phyloP scores from a whole-genome alignment of 2,329 filamentous ascomycete genomes.

The Emergomyces orientalis region DNA sequence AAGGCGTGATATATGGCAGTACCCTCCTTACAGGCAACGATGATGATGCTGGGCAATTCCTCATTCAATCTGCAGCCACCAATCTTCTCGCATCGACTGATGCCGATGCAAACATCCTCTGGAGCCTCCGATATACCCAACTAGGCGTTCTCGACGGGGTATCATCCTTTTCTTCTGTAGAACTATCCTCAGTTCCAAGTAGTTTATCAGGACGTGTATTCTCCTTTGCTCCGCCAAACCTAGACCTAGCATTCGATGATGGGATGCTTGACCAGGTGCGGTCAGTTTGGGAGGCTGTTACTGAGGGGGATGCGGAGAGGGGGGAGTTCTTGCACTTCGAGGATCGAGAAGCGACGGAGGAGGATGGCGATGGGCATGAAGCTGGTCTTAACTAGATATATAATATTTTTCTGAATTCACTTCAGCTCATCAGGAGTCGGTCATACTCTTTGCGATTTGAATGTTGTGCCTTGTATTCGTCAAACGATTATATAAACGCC shows the following conservation, averaged over 20 bases:
- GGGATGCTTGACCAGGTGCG: slow-evolving; percentile 56
- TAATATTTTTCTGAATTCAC: background rate
- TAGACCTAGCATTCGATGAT: slow-evolving; percentile 69
- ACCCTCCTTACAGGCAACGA: slow-evolving; percentile 28
- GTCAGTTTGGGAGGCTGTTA: slow-evolving; percentile 58
- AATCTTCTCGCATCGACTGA: slow-evolving; percentile 35
- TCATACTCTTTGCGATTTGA: no score
- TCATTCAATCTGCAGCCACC: slow-evolving; percentile 32
- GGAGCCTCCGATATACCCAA: slow-evolving; percentile 47
- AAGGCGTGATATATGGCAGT: slow-evolving; percentile 52
- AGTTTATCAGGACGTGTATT: slow-evolving; percentile 40
- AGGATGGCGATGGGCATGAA: background rate
- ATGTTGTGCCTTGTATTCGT: no score
- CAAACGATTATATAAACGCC: no score
- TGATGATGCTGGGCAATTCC: slow-evolving; percentile 29
- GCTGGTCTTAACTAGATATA: background rate
- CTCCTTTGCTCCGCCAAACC: slow-evolving; percentile 49
- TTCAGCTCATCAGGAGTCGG: no score
- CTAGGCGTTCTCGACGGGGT: slow-evolving; percentile 21
- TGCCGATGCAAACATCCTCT: slow-evolving; percentile 36
- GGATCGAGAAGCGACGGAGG: slow-evolving; percentile 53
- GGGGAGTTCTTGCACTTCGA: slow-evolving; percentile 67
- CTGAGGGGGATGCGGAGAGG: slow-evolving; percentile 43
- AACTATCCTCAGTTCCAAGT: background rate
- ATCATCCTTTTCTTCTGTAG: background rate